A percentile compares a stretch with the other conserved stretches of the same genome.
Conservation (phyloP, 345 rosid species). For the Corchorus olitorius region DNA sequence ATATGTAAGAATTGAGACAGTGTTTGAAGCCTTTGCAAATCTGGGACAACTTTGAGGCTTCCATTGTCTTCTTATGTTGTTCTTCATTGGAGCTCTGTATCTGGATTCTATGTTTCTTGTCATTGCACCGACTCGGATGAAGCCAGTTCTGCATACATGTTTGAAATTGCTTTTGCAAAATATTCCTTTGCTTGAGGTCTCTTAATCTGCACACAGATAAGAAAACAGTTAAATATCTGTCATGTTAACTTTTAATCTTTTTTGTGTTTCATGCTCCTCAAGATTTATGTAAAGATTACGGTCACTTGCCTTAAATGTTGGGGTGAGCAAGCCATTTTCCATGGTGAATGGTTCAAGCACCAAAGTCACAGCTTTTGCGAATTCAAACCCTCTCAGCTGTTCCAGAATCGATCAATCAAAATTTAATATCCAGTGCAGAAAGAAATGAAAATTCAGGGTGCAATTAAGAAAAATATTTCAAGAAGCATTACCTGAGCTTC, state of each 20-base stretch:
- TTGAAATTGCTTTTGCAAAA: constrained; percentile 54
- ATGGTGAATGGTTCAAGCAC: constrained; percentile 75
- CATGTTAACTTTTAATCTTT: neutral
- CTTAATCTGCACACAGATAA: constrained; percentile 49
- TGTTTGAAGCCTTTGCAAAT: neutral
- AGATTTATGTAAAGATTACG: neutral
- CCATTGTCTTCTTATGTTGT: neutral
- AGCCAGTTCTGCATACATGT: constrained; percentile 56
- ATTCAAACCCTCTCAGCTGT: constrained; percentile 94
- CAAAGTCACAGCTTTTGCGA: constrained; percentile 87
- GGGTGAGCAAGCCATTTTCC: constrained; percentile 90
- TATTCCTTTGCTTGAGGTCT: constrained; percentile 91
- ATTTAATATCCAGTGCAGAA: neutral
- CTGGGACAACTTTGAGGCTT: neutral
- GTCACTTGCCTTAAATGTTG: constrained; percentile 85
- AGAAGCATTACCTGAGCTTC: constrained; percentile 73
- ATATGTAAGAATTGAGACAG: neutral
- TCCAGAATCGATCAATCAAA: constrained; percentile 9
- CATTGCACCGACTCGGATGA: constrained; percentile 25
- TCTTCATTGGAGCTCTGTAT: neutral
- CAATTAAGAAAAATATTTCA: neutral
- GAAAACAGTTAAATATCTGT: neutral
- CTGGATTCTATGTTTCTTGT: neutral
- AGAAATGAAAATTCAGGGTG: neutral
- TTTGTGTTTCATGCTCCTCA: neutral